Base-by-base conservation (phyloP, 73 alveolate genomes). In the Paramecium pentaurelia region DNA sequence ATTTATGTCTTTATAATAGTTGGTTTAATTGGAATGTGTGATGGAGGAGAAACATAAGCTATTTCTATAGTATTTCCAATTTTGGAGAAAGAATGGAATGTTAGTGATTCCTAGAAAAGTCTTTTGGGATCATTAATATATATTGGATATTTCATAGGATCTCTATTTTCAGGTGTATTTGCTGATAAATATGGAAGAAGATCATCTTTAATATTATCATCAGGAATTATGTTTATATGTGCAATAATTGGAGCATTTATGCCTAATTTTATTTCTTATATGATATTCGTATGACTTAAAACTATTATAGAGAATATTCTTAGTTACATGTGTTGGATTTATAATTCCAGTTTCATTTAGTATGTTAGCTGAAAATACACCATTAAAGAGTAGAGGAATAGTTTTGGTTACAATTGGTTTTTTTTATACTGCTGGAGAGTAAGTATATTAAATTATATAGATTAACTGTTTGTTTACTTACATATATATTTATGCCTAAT, bases 171-270 rank as follows among this genome's bases (percentile, higher is more conserved):
- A 20, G 95, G 95, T 4, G 18, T 38, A 40, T 42, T 77, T 34
- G 89, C 95, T 9, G 95, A 90, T 77, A 71, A 77, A 1, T 45
- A 73, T 71, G 95, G 95, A 9, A 90, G 95, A 58, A 90, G 59
- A 75, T 36, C 30, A 22, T 93, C 95, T 14, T 16, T 90, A 25
- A 20, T 75, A 49, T 37, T 11, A 51, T 42, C 93, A 20, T 60
- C 88, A 18, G 27, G 71, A 12, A 30, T 73, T 11, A 40, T 87
- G 49, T 87, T 87, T 64, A 8, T 38, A 6, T 44, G 64, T 64
- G 93, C 93, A 18, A 40, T 87, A 25, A 25, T 60, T 9, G 86
- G 93, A 6, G 93, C 93, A 11, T 87, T 87, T 4, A 58, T 77
- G 68, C 86, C 86, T 2, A 77, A 87, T 73, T 87, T 87, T 87